A percentile compares a stretch with the other conserved stretches of the same genome.
Evolutionary conservation across 768 basidiomycete genomes (phyloP).

Genomic region (Pisolithus orientalis): DNA sequence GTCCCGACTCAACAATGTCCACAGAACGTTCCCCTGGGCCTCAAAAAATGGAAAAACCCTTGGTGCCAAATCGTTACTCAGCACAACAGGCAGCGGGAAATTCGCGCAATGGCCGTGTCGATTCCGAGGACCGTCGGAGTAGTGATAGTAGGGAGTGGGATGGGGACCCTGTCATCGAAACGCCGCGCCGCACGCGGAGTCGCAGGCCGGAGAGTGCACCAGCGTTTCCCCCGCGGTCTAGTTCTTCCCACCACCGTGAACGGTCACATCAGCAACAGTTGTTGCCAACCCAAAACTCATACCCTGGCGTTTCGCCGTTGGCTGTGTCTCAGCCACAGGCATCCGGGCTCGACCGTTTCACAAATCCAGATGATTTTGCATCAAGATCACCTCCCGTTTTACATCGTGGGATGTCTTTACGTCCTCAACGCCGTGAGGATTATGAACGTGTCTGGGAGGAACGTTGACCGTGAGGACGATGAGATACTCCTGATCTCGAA

Average conservation of each 20-base stretch:
- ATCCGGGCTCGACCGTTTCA: background rate
- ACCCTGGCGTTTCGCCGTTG: conserved; percentile 1
- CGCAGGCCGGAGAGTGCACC: conserved; percentile 5
- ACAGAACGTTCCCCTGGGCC: conserved; percentile 8
- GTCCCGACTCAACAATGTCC: conserved; percentile 9
- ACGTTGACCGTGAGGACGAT: too few species aligned
- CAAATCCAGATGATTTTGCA: background rate
- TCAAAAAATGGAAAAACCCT: conserved; percentile 15
- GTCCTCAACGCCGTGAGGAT: conserved; percentile 22
- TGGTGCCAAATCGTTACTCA: conserved; percentile 18
- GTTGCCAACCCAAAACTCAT: background rate
- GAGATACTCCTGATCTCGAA: too few species aligned
- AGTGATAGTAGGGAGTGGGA: conserved; percentile 19
- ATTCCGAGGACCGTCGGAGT: conserved; percentile 8
- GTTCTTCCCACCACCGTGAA: conserved; percentile 8
- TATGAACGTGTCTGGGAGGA: background rate
- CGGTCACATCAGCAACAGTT: background rate
- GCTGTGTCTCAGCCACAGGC: conserved; percentile 1
- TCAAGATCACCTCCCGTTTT: background rate
- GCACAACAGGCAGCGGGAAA: conserved; percentile 1
- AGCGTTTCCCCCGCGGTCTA: conserved; percentile 5
- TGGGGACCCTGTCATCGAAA: conserved; percentile 10
- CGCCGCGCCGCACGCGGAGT: conserved; percentile 7
- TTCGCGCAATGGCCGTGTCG: background rate
- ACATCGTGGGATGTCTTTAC: conserved; percentile 10